Conservation (phyloP, 306 rosid genomes). For the Calophaca sinica region DNA sequence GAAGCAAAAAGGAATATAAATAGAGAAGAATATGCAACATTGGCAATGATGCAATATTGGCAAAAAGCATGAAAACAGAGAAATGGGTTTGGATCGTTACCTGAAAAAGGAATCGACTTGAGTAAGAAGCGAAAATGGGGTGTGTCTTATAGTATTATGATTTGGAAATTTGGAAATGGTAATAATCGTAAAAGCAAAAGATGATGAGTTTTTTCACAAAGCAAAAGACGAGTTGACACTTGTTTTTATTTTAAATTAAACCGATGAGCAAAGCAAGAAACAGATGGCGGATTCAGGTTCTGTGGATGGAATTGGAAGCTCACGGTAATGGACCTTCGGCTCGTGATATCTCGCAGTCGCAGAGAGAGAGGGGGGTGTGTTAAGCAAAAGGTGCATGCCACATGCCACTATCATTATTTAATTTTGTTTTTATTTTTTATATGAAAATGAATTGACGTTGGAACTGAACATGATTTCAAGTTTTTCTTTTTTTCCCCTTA, state of each 20-base stretch:
- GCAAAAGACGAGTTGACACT: neutral
- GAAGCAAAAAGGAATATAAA: neutral
- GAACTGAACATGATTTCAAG: no score
- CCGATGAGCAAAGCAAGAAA: neutral
- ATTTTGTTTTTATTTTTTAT: no score
- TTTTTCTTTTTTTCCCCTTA: no score
- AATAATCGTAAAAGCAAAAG: neutral
- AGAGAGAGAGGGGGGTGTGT: neutral
- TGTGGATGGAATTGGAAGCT: slow-evolving; percentile 36
- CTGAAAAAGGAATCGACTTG: slow-evolving; percentile 44
- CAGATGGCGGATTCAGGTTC: slow-evolving; percentile 25
- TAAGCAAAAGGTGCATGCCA: neutral
- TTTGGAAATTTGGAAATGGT: slow-evolving; percentile 26
- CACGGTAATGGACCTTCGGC: slow-evolving; percentile 12
- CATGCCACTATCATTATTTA: neutral
- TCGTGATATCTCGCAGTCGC: neutral
- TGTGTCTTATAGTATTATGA: neutral
- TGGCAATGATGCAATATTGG: neutral
- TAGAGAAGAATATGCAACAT: slow-evolving; percentile 12
- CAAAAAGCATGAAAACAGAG: neutral
- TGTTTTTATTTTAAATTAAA: neutral
- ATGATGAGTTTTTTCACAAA: no score
- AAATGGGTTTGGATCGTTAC: slow-evolving; percentile 31
- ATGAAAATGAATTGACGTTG: no score
- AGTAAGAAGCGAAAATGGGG: slow-evolving; percentile 35